A percentile compares a stretch with the other conserved stretches of the same genome.
These are phyloP conservation scores for Geotrichum klebahnii DNA, from an alignment of 1,139 yeast genomes.

Conservation along the genomic window DNA sequence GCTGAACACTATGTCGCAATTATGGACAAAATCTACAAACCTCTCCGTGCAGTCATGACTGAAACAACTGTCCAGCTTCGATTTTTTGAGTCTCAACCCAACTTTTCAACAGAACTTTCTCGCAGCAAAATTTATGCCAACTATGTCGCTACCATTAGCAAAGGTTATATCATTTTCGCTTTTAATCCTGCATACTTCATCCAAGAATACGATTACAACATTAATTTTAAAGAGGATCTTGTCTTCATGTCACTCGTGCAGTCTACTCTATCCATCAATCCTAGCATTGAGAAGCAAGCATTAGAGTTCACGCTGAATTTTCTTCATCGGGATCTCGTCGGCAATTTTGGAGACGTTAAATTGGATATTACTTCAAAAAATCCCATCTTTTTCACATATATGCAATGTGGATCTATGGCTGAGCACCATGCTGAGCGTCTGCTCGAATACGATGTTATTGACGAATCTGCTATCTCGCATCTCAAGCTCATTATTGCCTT, in stretches of 20 bases:
- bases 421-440: conserved; percentile 20
- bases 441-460: conserved; percentile 5
- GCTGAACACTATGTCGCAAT: conserved; percentile 13
- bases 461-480: conserved; percentile 28
- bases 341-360: conserved; percentile 5
- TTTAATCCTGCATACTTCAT: conserved; percentile 28
- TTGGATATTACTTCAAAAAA: conserved; percentile 3
- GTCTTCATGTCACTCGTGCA: conserved; percentile 15
- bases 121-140: conserved; percentile 15
- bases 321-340: not conserved
- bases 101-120: conserved; percentile 17
- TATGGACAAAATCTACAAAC: conserved; percentile 4
- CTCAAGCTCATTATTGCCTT: conserved; percentile 31
- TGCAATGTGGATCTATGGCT: conserved; percentile 17
- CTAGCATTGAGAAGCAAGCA: conserved; percentile 12
- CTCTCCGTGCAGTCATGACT: conserved; percentile 5
- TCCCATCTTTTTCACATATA: conserved; percentile 3
- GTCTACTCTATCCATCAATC: conserved; percentile 15
- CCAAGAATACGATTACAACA: conserved; percentile 25
- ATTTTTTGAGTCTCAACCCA: conserved; percentile 22
- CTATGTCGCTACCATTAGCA: conserved; percentile 19
- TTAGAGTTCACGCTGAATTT: conserved; percentile 14
- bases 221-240: conserved; percentile 14
- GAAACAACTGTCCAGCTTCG: conserved; percentile 22
- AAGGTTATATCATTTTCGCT: conserved; percentile 25